Conservation (phyloP, 352 stramenopile species). For the Thalassiosira hispida region DNA sequence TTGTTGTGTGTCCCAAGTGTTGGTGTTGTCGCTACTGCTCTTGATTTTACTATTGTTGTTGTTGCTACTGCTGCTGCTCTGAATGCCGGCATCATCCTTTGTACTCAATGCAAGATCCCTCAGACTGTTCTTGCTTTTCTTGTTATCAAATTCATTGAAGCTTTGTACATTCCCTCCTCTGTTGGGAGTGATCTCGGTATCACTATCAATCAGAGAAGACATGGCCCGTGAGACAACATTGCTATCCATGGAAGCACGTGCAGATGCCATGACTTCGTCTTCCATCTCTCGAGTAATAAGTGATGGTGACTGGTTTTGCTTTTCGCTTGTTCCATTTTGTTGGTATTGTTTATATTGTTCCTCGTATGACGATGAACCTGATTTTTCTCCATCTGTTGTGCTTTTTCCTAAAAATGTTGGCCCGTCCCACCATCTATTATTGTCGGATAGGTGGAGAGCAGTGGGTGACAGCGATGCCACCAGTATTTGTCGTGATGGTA, state of each 20-base stretch:
- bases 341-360: constrained; percentile 4
- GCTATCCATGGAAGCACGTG: constrained; percentile 36
- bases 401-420: neutral
- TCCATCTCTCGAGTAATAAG: constrained; percentile 53
- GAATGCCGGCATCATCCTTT: neutral
- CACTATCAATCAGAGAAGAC: constrained; percentile 35
- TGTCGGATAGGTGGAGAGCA: neutral
- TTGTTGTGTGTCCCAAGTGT: constrained; percentile 50
- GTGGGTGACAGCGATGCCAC: neutral
- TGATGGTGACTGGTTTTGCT: constrained; percentile 5
- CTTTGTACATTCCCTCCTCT: constrained; percentile 3
- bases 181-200: neutral
- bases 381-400: neutral
- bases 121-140: constrained; percentile 22
- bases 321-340: neutral
- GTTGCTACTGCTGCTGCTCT: neutral
- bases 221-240: constrained; percentile 45
- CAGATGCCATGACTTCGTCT: constrained; percentile 46
- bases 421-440: constrained; percentile 6
- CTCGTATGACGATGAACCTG: neutral
- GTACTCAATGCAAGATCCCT: constrained; percentile 30
- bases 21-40: constrained; percentile 15
- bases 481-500: neutral
- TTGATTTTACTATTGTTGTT: neutral
- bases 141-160: constrained; percentile 6